Percentiles rank a stretch among this genome's conserved stretches.
These are phyloP conservation scores for Hirsutella rhossiliensis DNA, from an alignment of 2,329 filamentous ascomycete genomes.

Conservation along the genomic window DNA sequence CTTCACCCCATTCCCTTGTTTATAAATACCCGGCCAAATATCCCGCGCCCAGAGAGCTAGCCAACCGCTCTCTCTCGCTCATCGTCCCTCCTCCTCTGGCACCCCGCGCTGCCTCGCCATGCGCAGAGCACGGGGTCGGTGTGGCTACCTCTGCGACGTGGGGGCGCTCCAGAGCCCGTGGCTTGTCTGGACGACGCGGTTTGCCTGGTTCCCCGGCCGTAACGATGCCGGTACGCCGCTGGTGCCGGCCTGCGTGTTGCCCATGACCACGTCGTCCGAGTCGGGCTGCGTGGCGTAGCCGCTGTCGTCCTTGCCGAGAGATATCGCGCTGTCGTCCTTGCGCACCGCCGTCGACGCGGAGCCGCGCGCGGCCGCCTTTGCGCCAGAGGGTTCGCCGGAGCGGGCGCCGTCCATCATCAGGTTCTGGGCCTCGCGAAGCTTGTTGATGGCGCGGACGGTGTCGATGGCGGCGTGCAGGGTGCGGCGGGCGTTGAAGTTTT, in stretches of 20 bases:
- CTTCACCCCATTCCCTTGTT: no score
- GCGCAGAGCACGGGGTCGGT: not conserved
- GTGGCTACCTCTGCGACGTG: slow-evolving; percentile 12
- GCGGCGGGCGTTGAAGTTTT: slow-evolving; percentile 61
- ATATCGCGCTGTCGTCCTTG: slow-evolving; percentile 35
- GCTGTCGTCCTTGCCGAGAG: slow-evolving; percentile 30
- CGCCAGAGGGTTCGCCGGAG: slow-evolving; percentile 35
- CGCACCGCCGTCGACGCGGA: slow-evolving; percentile 1
- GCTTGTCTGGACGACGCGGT: slow-evolving; percentile 49
- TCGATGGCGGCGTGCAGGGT: slow-evolving; percentile 61
- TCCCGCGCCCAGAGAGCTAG: no score
- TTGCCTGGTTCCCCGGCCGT: slow-evolving; percentile 41
- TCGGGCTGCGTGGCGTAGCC: slow-evolving; percentile 33
- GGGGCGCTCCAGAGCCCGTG: slow-evolving; percentile 47
- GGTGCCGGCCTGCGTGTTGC: slow-evolving; percentile 21
- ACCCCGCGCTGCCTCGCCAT: not conserved
- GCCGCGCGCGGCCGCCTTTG: slow-evolving; percentile 7
- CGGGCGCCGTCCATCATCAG: slow-evolving; percentile 49
- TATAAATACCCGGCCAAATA: no score
- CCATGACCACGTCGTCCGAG: slow-evolving; percentile 33
- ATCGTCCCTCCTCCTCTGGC: no score
- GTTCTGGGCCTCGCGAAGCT: slow-evolving; percentile 51
- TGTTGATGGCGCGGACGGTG: slow-evolving; percentile 60
- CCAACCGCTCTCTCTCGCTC: no score
- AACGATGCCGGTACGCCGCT: slow-evolving; percentile 34